Base-by-base conservation (phyloP, 345 rosid species). In the Crucihimalaya himalaica region DNA sequence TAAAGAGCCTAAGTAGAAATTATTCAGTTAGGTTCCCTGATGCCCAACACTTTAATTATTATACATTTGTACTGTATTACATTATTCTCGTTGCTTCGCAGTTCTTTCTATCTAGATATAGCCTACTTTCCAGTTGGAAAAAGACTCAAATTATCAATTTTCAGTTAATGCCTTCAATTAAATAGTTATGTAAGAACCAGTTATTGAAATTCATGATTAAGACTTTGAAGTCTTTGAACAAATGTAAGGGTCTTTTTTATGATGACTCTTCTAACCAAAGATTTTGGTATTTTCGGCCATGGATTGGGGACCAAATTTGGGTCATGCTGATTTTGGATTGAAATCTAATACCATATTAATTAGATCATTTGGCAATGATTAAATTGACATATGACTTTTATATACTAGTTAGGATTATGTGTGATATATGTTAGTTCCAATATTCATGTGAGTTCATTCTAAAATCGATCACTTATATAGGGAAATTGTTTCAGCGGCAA, bases 21-120 rank as follows among this genome's bases (percentile, higher is more conserved):
- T 31, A 75, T 75, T 75, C 31, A 52, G 48, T 68, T 75, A 75
- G 79, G 79, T 68, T 75, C 63, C 74, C 74, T 35, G 46, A 61
- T 53, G 64, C 21, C 79, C 79, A 75, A 68, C 79, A 75, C 40
- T 63, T 43, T 18, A 51, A 18, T 53, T 53, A 52, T 75, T 60
- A 42, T 29, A 59, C 73, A 67, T 67, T 74, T 53, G 35, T 59
- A 23, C 25, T 23, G 25, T 23, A 39, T 66, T 58, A 51, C 28
- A 74, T 39, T 39, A 67, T 67, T 20, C 72, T 74, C 37, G 54
- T 39, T 68, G 39, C 68, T 68, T 31, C 48, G 40, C 68, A 61
- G 23, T 34, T 68, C 73, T 55, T 75, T 40, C 42, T 52, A 52
- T 51, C 73, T 75, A 59, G 29, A 51, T 40, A 16, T 67, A 74